Evolutionary conservation across 352 stramenopile species (phyloP), one percentile per base, ranked within the genome.

Genomic region (Globisporangium camurandrum): DNA sequence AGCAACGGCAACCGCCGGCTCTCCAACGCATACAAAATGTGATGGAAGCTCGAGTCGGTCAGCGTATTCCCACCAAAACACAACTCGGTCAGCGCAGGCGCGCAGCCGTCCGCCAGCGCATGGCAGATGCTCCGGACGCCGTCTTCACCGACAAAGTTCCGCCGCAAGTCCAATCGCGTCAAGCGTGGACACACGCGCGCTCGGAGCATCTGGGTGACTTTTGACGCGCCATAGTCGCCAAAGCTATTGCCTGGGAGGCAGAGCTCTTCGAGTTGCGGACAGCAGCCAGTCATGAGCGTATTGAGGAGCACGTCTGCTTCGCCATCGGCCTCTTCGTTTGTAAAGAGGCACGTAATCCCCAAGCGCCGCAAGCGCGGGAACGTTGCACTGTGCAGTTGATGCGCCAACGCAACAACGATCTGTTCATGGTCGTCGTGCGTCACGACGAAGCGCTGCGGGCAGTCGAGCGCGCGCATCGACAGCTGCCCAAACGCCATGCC

Each of bases 361-460:
- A 93, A 63, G 0, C 75, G 76, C 9, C 54, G 65, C 28, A 93
- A 70, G 1, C 53, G 59, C 1, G 69, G 58, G 51, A 90, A 90
- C 39, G 69, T 65, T 28, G 75, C 73, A 49, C 53, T 54, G 7
- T 67, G 74, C 34, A 93, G 80, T 50, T 88, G 76, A 57, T 81
- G 57, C 20, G 75, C 64, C n/a, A 93, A 59, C 26, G 72, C 67
- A 45, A 86, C 33, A 37, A 93, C 78, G 57, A 93, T 93, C 65
- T 89, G 66, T 57, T 93, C 82, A 58, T 93, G 82, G 57, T 93
- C 82, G 51, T 90, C 78, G 62, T 93, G 82, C 10, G 82, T 93
- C 42, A 93, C 82, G 1, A 90, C 82, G 30, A 93, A 93, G 34
- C 82, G 78, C 62, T 93, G 82, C 46, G 82, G 79, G 30, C 82